A percentile compares a stretch with the other conserved stretches of the same genome.
Conservation (phyloP, 352 stramenopile genomes). For the Globisporangium echinulatum region DNA sequence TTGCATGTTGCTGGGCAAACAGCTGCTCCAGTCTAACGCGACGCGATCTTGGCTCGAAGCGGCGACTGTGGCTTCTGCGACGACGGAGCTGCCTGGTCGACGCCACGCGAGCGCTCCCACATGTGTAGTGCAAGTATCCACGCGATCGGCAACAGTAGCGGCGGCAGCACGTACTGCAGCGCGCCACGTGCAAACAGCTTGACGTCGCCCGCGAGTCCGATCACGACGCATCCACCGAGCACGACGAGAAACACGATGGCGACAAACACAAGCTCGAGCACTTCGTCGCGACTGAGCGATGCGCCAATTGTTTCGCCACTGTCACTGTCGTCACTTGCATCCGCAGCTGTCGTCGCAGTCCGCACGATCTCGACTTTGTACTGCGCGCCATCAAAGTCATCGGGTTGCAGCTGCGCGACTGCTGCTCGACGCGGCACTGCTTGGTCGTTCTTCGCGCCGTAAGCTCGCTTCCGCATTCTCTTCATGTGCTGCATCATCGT, state of each 20-base stretch:
- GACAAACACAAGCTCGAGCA: slow-evolving; percentile 31
- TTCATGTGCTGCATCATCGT: too few relatives aligned
- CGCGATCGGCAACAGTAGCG: slow-evolving; percentile 37
- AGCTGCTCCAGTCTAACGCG: too few relatives aligned
- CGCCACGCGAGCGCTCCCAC: slow-evolving; percentile 25
- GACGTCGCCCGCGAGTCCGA: slow-evolving; percentile 33
- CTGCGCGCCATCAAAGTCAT: slow-evolving; percentile 60
- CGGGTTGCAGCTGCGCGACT: slow-evolving; percentile 26
- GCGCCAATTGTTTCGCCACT: background rate
- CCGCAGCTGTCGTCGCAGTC: slow-evolving; percentile 12
- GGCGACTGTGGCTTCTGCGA: too few relatives aligned
- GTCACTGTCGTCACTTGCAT: slow-evolving; percentile 9
- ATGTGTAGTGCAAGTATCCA: slow-evolving; percentile 41
- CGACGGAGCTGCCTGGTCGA: too few relatives aligned
- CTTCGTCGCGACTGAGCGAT: slow-evolving; percentile 12
- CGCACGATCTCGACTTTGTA: slow-evolving; percentile 59
- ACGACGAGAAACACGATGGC: slow-evolving; percentile 18
- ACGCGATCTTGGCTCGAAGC: too few relatives aligned
- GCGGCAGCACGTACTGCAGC: slow-evolving; percentile 34
- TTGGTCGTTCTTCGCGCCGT: background rate
- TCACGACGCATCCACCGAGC: slow-evolving; percentile 27
- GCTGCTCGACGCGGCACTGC: background rate
- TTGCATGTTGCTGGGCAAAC: too few relatives aligned
- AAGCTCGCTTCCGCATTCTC: too few relatives aligned
- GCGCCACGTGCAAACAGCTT: slow-evolving; percentile 23